Evolutionary conservation across 2,329 filamentous ascomycete species (phyloP), one percentile per base, ranked within the genome.

Genomic region (Lachnum nothofagi): DNA sequence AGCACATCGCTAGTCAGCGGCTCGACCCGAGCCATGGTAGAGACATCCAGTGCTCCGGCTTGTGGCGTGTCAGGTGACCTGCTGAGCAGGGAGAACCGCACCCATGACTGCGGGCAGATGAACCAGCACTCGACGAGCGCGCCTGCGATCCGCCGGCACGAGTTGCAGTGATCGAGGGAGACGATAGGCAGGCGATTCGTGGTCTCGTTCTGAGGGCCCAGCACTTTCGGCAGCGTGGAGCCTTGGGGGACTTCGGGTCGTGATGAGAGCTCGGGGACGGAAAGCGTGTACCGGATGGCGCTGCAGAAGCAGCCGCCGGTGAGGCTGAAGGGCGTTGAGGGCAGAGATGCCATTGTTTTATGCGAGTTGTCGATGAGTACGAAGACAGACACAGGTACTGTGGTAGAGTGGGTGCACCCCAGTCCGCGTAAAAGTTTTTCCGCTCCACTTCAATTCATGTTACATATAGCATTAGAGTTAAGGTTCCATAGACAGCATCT

Each of bases 271-370:
- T 45, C 24, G 8, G 60, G 61, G 22, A 64, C 48, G 5, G 45
- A 53, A 42, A 64, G 56, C 4, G 55, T 58, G 48, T 65, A 64
- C 14, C 52, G 48, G 45, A 63, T 61, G 27, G 61, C 56, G 35
- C 52, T 54, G 53, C 60, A 65, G 48, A 59, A 62, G 48, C 63
- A 64, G 17, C 62, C 61, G 14, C 62, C 63, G 1, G 46, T 54
- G 7, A 65, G 50, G 8, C 51, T 51, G 22, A 60, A 49, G 8
- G 60, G 46, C 1, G 33, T 39, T 31, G 29, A 31, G 37, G 49
- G 52, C 7, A 58, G 48, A 23, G 44, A 29, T 5, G 47, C 16
- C 42, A 44, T 40, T 23, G 22, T 48, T 39, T 31, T 14, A 19
- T 19, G n/a, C n/a, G n/a, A n/a, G n/a, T n/a, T n/a, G n/a, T n/a